Percentiles rank a stretch among this genome's conserved stretches.
Conservation (phyloP, 192 early-diverging fungal genomes). For the Backusella tarrabulga region DNA sequence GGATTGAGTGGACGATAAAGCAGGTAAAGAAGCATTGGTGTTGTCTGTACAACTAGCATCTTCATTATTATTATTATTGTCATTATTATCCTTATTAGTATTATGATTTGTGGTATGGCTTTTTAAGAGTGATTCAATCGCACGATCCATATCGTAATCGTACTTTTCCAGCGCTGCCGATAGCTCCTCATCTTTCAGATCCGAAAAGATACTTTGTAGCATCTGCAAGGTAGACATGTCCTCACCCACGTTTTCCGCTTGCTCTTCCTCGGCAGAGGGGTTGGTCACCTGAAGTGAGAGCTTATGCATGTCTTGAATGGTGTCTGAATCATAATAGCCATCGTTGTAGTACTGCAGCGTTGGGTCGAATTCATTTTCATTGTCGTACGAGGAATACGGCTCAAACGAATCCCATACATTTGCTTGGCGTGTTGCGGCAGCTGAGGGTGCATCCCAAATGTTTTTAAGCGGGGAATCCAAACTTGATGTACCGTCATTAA, state of each 20-base stretch:
- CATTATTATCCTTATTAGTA: neutral
- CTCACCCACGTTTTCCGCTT: slow-evolving; percentile 35
- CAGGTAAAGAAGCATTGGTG: neutral
- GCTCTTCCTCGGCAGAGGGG: slow-evolving; percentile 24
- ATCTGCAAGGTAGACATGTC: slow-evolving; percentile 50
- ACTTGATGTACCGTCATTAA: neutral
- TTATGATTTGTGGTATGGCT: neutral
- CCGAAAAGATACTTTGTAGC: slow-evolving; percentile 41
- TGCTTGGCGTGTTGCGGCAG: neutral
- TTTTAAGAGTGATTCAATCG: slow-evolving; percentile 34
- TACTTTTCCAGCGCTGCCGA: slow-evolving; percentile 31
- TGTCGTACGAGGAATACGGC: neutral
- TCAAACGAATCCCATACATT: neutral
- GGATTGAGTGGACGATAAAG: neutral
- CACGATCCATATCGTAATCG: slow-evolving; percentile 46
- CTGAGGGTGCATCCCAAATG: slow-evolving; percentile 10
- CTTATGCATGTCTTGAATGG: slow-evolving; percentile 25
- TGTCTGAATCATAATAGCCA: slow-evolving; percentile 4
- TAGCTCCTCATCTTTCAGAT: slow-evolving; percentile 38
- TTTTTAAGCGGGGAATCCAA: neutral
- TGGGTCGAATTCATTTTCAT: slow-evolving; percentile 34
- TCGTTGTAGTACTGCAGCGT: slow-evolving; percentile 27
- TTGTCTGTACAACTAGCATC: neutral
- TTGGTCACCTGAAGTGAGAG: slow-evolving; percentile 18
- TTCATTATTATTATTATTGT: neutral